Evolutionary conservation across 371 early-diverging fungal genomes (phyloP).

Genomic region (Actinomortierella wolfii): DNA sequence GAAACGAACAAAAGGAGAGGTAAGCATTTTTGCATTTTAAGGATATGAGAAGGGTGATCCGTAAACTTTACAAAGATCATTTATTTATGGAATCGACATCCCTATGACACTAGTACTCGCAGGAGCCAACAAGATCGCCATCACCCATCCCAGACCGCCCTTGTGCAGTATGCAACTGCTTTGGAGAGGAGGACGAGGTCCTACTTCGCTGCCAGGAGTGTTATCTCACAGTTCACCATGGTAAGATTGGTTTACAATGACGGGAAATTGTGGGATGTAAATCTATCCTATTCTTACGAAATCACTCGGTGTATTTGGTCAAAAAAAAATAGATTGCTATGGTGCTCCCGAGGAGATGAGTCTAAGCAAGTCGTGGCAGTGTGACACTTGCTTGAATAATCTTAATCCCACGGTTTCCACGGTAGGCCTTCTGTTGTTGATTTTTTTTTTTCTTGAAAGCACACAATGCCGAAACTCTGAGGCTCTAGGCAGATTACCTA

Average conservation of each 20-base stretch:
- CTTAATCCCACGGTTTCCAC: constrained; percentile 63
- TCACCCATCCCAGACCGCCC: constrained; percentile 40
- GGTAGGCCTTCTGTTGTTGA: constrained; percentile 24
- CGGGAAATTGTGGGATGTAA: no score
- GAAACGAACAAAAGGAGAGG: no score
- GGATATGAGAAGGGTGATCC: no score
- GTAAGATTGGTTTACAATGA: constrained; percentile 26
- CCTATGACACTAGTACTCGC: constrained; percentile 11
- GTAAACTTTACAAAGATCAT: no score
- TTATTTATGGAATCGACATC: no score
- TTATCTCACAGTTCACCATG: constrained; percentile 65
- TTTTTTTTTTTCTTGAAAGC: no score
- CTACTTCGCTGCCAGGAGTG: constrained; percentile 63
- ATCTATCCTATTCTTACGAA: no score
- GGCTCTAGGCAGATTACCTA: no score
- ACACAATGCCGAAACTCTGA: no score
- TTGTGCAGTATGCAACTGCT: constrained; percentile 57
- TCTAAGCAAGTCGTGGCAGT: constrained; percentile 52
- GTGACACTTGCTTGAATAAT: constrained; percentile 68
- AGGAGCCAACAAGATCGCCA: constrained; percentile 29
- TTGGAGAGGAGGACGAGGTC: constrained; percentile 27
- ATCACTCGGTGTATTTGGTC: not conserved
- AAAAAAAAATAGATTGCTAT: constrained; percentile 52
- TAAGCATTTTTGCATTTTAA: no score
- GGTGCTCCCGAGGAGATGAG: constrained; percentile 30